phyloP scores from a whole-genome alignment of 2,329 filamentous ascomycete species.

The Aureobasidium sp. region DNA sequence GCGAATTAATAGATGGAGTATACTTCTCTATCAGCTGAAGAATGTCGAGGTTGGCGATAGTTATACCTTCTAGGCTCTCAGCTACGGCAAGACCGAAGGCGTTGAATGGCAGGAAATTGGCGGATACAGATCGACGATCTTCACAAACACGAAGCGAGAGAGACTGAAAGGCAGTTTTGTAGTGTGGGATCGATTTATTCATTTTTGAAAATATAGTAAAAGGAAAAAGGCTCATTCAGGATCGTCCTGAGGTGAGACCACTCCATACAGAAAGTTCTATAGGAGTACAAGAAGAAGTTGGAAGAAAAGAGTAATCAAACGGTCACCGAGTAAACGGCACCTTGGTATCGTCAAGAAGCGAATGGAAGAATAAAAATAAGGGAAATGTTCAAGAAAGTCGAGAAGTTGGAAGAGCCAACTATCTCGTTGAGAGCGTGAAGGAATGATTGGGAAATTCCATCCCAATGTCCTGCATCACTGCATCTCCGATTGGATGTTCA shows the following conservation, averaged over 20 bases:
- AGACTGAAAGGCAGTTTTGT: not conserved
- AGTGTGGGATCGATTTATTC: not conserved
- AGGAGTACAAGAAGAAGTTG: not conserved
- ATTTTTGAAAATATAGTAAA: not conserved
- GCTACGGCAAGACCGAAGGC: not conserved
- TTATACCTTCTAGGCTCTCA: not conserved
- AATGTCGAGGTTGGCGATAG: not conserved
- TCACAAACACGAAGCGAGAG: not conserved
- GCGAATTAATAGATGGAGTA: not conserved
- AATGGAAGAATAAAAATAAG: not conserved
- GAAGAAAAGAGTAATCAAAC: not conserved
- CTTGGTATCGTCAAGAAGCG: constrained; percentile 11
- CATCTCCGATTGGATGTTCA: not conserved
- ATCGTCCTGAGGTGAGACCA: not conserved
- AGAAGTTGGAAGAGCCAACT: not conserved
- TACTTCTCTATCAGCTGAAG: not conserved
- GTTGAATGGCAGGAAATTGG: not conserved
- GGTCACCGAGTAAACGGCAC: not conserved
- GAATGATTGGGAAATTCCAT: not conserved
- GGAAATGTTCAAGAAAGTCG: constrained; percentile 4
- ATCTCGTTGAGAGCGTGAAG: not conserved
- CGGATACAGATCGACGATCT: not conserved
- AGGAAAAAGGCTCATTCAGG: not conserved
- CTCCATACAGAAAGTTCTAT: not conserved
- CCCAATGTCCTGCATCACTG: not conserved